A percentile compares a stretch with the other conserved stretches of the same genome.
Evolutionary conservation across 192 early-diverging fungal genomes (phyloP).

Genomic region (Martensiomyces pterosporus): DNA sequence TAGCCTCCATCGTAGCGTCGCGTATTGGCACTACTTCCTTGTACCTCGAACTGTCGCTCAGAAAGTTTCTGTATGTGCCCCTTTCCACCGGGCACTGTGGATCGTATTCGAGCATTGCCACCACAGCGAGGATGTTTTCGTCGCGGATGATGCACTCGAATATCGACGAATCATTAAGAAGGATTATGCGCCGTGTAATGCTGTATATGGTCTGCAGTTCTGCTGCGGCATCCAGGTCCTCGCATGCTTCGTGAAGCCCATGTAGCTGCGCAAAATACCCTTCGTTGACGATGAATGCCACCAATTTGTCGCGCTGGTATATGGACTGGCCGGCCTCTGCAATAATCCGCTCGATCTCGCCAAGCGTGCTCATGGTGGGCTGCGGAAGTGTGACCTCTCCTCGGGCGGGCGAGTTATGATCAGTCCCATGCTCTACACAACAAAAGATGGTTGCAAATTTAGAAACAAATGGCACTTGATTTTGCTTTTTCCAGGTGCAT

Average conservation of each 20-base stretch:
- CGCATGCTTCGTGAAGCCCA: conserved; percentile 68
- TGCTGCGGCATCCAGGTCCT: conserved; percentile 73
- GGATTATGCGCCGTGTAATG: conserved; percentile 71
- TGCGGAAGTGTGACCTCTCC: conserved; percentile 54
- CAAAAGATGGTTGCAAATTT: too few species aligned
- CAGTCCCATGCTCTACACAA: conserved; percentile 22
- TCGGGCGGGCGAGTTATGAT: not conserved
- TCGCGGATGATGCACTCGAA: conserved; percentile 74
- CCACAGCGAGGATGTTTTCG: conserved; percentile 63
- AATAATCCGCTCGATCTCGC: conserved; percentile 67
- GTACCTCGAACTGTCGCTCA: conserved; percentile 56
- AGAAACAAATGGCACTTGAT: too few species aligned
- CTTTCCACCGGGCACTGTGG: conserved; percentile 64
- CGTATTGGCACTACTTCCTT: conserved; percentile 78
- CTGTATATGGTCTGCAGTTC: conserved; percentile 70
- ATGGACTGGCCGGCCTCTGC: conserved; percentile 52
- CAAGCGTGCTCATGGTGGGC: conserved; percentile 65
- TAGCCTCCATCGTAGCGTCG: conserved; percentile 61
- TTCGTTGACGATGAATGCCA: conserved; percentile 55
- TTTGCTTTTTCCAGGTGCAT: too few species aligned
- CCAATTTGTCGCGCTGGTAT: conserved; percentile 63
- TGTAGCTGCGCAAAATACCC: conserved; percentile 70
- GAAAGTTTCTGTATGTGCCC: conserved; percentile 72
- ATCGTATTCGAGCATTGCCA: conserved; percentile 90
- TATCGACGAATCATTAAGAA: conserved; percentile 74